These are phyloP conservation scores for Typha latifolia DNA, from an alignment of 176 grass and related monocot genomes.

Conservation along the genomic window DNA sequence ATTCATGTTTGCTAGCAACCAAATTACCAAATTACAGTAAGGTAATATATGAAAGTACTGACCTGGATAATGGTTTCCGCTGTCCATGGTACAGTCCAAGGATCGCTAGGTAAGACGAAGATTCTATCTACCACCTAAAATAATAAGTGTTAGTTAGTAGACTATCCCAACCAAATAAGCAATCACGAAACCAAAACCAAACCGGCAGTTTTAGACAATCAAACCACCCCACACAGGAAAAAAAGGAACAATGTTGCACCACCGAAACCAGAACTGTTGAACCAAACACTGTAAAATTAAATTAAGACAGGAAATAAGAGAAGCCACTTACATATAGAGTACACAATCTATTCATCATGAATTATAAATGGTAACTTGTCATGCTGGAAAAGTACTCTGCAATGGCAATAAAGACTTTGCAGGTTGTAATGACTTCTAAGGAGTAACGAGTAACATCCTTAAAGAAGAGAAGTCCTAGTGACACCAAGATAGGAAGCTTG, in stretches of 20 bases:
- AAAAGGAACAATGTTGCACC: neutral
- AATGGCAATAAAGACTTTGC: no score
- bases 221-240: neutral
- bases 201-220: neutral
- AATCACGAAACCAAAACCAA: constrained; percentile 3
- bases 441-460: no score
- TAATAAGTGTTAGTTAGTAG: constrained; percentile 5
- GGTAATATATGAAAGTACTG: neutral
- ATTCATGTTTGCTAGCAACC: neutral
- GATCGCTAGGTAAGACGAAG: constrained; percentile 32
- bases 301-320: neutral
- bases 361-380: no score
- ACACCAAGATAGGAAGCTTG: no score
- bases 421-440: no score
- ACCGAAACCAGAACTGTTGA: neutral
- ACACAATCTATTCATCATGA: no score
- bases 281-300: neutral
- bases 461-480: no score
- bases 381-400: no score
- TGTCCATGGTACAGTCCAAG: constrained; percentile 69
- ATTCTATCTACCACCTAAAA: constrained; percentile 26
- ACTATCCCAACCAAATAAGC: constrained; percentile 6
- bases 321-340: no score
- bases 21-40: neutral
- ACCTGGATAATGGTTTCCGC: constrained; percentile 79